Percentiles rank a stretch among this genome's conserved stretches.
phyloP scores from a whole-genome alignment of 768 basidiomycete genomes.

The Sporobolomyces roseus region DNA sequence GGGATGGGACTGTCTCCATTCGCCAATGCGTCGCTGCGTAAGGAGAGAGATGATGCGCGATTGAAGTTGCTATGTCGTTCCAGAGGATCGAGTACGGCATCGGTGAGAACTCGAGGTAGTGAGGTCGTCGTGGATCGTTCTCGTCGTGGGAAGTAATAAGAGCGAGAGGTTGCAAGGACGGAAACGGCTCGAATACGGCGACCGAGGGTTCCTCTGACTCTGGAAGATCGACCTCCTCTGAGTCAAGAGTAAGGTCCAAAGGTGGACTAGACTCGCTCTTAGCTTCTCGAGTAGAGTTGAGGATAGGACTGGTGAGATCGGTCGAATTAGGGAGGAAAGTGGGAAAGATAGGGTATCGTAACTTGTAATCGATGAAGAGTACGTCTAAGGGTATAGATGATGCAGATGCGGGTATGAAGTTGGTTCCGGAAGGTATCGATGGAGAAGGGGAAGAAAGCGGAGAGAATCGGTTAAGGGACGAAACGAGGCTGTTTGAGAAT shows the following conservation, averaged over 20 bases:
- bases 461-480: background rate
- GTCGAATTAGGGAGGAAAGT: background rate
- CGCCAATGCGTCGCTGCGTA: constrained; percentile 22
- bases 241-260: background rate
- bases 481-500: constrained; percentile 7
- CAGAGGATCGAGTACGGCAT: constrained; percentile 3
- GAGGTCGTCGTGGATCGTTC: background rate
- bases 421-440: background rate
- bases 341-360: constrained; percentile 16
- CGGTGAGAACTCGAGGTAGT: background rate
- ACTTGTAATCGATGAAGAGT: constrained; percentile 22
- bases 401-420: background rate
- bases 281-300: too few species aligned
- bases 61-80: background rate
- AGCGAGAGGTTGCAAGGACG: background rate
- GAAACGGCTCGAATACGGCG: background rate
- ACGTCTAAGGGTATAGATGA: constrained; percentile 3
- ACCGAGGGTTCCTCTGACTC: background rate
- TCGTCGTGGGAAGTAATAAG: background rate
- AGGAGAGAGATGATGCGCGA: background rate
- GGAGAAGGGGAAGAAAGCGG: background rate
- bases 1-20: constrained; percentile 2
- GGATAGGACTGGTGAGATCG: background rate
- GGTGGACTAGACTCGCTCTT: too few species aligned
- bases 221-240: background rate